A percentile compares a stretch with the other conserved stretches of the same genome.
These are phyloP conservation scores for Coffea eugenioides DNA, from an alignment of 257 asterid genomes.

Conservation along the genomic window DNA sequence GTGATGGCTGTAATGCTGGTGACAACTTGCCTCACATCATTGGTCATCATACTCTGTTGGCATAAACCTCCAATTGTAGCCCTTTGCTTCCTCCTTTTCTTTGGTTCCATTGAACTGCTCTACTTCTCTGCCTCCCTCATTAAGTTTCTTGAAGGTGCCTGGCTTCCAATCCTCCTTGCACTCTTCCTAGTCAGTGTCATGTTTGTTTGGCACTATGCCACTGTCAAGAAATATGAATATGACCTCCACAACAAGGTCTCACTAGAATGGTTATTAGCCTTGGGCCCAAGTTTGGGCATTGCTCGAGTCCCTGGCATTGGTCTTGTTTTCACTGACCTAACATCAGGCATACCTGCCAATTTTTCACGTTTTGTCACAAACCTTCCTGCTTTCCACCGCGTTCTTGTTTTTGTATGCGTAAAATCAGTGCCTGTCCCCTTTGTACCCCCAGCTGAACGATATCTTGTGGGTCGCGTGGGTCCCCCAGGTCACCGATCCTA, in stretches of 20 bases:
- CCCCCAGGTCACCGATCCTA: conserved; percentile 87
- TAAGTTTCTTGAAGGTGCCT: conserved; percentile 94
- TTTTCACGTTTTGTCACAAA: conserved; percentile 92
- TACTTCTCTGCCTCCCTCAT: conserved; percentile 91
- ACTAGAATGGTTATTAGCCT: conserved; percentile 79
- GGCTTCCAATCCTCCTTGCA: conserved; percentile 96
- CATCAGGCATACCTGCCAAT: conserved; percentile 93
- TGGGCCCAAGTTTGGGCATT: conserved; percentile 97
- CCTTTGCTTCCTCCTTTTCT: conserved; percentile 69
- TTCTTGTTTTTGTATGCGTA: conserved; percentile 81
- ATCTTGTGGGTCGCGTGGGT: conserved; percentile 91
- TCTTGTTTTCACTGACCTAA: conserved; percentile 82
- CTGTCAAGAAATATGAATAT: conserved; percentile 74
- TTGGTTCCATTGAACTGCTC: conserved; percentile 80
- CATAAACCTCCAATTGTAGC: conserved; percentile 83
- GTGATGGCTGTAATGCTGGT: conserved; percentile 98
- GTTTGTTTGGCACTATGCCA: conserved; percentile 97
- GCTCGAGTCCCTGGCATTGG: conserved; percentile 96
- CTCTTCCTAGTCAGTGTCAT: conserved; percentile 84
- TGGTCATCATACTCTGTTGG: conserved; percentile 91
- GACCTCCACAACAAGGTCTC: conserved; percentile 97
- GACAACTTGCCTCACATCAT: conserved; percentile 90
- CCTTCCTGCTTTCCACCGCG: conserved; percentile 92
- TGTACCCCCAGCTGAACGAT: conserved; percentile 79
- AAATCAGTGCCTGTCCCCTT: conserved; percentile 89